phyloP scores from a whole-genome alignment of 2,329 filamentous ascomycete genomes.

The Sporothrix euskadiensis region DNA sequence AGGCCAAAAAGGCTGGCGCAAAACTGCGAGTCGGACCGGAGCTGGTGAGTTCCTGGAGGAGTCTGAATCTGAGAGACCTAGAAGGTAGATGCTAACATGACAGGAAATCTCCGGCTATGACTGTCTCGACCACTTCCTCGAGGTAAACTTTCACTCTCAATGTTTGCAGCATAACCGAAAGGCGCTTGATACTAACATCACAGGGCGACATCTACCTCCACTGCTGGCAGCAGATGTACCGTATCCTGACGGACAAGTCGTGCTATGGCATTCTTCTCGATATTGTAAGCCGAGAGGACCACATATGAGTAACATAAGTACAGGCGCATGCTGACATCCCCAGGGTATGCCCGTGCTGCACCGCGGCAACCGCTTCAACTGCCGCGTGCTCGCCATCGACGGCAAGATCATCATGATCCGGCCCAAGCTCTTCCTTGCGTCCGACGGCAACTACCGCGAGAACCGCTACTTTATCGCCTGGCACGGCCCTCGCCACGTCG shows the following conservation, averaged over 20 bases:
- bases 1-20: constrained; percentile 64
- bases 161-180: no score
- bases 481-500: constrained; percentile 57
- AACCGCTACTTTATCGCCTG: constrained; percentile 61
- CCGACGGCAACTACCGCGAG: constrained; percentile 61
- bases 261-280: constrained; percentile 68
- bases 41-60: constrained; percentile 35
- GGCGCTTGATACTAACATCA: not conserved
- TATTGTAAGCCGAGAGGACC: constrained; percentile 42
- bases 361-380: constrained; percentile 64
- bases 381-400: constrained; percentile 64
- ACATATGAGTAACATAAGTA: not conserved
- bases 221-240: constrained; percentile 62
- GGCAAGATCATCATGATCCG: constrained; percentile 69
- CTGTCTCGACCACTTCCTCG: constrained; percentile 66
- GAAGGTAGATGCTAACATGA: not conserved
- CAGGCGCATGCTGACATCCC: not conserved
- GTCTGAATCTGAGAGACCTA: not conserved
- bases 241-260: constrained; percentile 60
- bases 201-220: constrained; percentile 55
- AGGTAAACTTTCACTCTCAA: constrained; percentile 37
- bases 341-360: constrained; percentile 60
- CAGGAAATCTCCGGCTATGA: constrained; percentile 60
- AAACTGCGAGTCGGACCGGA: constrained; percentile 62
- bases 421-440: constrained; percentile 59